Conservation (phyloP, 768 basidiomycete genomes). For the Rhodotorula sphaerocarpa region DNA sequence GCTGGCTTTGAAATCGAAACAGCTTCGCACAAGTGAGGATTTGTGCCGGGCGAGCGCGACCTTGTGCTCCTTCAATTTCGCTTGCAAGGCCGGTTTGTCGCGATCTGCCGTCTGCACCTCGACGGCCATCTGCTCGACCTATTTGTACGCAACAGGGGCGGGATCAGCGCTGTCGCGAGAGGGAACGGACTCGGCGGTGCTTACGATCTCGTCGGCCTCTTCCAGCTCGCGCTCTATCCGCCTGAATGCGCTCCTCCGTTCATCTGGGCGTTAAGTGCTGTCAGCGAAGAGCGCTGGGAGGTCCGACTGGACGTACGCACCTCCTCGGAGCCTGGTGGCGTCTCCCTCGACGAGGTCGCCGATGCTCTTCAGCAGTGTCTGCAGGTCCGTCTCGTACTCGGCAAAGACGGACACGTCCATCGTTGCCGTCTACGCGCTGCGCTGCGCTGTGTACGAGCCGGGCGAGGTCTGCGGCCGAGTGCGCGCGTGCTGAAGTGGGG, state of each 20-base stretch:
- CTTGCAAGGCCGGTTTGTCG: constrained; percentile 65
- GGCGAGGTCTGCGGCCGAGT: neutral
- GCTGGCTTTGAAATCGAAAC: neutral
- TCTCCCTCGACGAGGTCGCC: constrained; percentile 67
- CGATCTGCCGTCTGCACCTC: constrained; percentile 85
- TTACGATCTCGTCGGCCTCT: constrained; percentile 88
- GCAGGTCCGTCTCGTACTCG: constrained; percentile 79
- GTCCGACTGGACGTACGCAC: constrained; percentile 46
- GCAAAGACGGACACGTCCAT: constrained; percentile 22
- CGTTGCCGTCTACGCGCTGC: no score
- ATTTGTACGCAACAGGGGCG: constrained; percentile 16
- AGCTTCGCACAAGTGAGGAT: constrained; percentile 51
- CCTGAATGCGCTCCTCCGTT: constrained; percentile 67
- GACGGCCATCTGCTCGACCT: constrained; percentile 99
- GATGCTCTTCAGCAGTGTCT: constrained; percentile 67
- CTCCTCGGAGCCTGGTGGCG: constrained; percentile 59
- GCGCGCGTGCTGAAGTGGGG: neutral
- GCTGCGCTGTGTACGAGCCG: constrained; percentile 30
- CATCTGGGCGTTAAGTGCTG: constrained; percentile 51
- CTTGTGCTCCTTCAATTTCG: constrained; percentile 66
- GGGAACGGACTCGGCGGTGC: constrained; percentile 55
- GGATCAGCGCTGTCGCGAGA: neutral
- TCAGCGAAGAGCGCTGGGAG: neutral
- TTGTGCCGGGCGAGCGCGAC: constrained; percentile 67
- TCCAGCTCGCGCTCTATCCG: constrained; percentile 91